Evolutionary conservation across 768 basidiomycete genomes (phyloP), one percentile per base, ranked within the genome.

Genomic region (Lentinula sp.): DNA sequence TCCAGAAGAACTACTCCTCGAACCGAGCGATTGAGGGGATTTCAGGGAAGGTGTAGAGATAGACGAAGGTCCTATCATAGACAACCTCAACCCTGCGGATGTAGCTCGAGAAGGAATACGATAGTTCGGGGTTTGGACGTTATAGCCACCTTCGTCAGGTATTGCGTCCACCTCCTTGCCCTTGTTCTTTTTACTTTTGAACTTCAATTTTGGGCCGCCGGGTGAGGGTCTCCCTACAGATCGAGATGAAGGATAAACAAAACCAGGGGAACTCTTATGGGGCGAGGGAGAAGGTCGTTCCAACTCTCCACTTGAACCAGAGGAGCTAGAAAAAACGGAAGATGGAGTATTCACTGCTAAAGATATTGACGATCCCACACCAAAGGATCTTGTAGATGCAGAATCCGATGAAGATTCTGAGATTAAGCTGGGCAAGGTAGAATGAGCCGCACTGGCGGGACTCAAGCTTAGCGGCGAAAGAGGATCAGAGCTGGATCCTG

Each of bases 191-290:
- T 63, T 68, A 13, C 35, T 21, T 46, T 60, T 57, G n/a, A 60
- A 35, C 49, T 57, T 53, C 55, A 63, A 51, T 34, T 60, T 28
- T 18, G 62, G 21, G 4, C 34, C 16, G n/a, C 52, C 61, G 4
- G 54, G 16, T 4, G 55, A 52, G 13, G 67, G 68, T 6, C 64
- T 62, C 3, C 62, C 66, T 0, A 63, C 45, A 5, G 68, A 67
- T 9, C 68, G 66, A 11, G 68, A 67, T 1, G 66, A 67, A 7
- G 68, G 68, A 46, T 64, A 69, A 5, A 69, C 62, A 50, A 69
- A 68, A 21, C 28, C 50, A 9, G 61, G 35, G 3, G 52, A 28
- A 8, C 9, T 37, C 32, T 18, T 43, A 9, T 21, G 13, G 15
- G 54, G 45, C 21, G 39, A 42, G 3, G 54, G 55, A 31, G 60